Evolutionary conservation across 768 basidiomycete species (phyloP).

Genomic region (Porphyrellus cyaneotinctus): DNA sequence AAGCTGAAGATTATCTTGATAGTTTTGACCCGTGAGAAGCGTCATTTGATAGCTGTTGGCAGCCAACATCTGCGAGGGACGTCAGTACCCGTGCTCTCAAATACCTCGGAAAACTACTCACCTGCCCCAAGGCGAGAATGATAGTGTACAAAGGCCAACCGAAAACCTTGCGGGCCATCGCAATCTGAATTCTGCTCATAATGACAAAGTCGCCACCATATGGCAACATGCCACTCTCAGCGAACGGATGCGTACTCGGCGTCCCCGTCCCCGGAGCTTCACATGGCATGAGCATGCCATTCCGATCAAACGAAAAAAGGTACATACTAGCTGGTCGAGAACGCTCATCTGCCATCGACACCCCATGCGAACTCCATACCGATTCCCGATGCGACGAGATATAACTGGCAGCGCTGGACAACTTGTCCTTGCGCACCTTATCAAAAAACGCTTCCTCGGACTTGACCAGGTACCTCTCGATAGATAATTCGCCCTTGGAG

Average conservation of each 20-base stretch:
- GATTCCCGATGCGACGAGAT: slow-evolving; percentile 79
- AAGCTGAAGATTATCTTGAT: slow-evolving; percentile 72
- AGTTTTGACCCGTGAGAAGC: slow-evolving; percentile 81
- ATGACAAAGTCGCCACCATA: slow-evolving; percentile 61
- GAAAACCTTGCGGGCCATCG: slow-evolving; percentile 70
- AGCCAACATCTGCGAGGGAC: slow-evolving; percentile 59
- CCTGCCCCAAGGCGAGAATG: slow-evolving; percentile 81
- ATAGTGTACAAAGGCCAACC: slow-evolving; percentile 94
- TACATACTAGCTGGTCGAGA: slow-evolving; percentile 75
- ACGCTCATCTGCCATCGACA: slow-evolving; percentile 45
- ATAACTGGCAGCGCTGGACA: slow-evolving; percentile 76
- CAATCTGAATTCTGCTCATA: slow-evolving; percentile 83
- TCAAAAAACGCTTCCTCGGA: slow-evolving; percentile 94
- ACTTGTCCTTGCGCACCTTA: slow-evolving; percentile 82
- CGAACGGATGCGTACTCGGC: slow-evolving; percentile 51
- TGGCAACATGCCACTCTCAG: slow-evolving; percentile 41
- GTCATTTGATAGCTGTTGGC: slow-evolving; percentile 96
- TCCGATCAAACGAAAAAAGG: slow-evolving; percentile 11
- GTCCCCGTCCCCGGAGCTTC: slow-evolving; percentile 38
- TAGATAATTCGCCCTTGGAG: slow-evolving; percentile 87
- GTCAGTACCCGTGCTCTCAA: slow-evolving; percentile 1
- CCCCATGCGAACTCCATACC: slow-evolving; percentile 64
- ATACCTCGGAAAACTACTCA: slow-evolving; percentile 25
- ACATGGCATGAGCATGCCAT: not conserved
- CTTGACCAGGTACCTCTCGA: slow-evolving; percentile 86